Conservation (phyloP, 2,329 filamentous ascomycete species). For the Exophiala spinifera region DNA sequence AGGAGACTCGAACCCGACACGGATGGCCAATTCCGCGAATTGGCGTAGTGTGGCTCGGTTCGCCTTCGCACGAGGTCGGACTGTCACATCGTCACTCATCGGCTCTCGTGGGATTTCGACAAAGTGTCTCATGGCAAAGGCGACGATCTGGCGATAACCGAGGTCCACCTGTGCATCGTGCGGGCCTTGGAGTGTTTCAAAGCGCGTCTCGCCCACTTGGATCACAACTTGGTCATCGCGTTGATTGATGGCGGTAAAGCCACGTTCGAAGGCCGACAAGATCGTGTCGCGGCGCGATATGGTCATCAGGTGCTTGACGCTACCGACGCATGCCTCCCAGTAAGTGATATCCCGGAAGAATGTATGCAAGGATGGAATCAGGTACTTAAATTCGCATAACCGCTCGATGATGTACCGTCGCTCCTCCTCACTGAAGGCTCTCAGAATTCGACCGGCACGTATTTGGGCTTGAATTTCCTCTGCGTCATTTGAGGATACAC, state of each 20-base stretch:
- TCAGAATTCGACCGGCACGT: slow-evolving; percentile 34
- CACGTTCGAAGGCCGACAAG: neutral
- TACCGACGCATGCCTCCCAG: slow-evolving; percentile 31
- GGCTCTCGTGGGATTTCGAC: neutral
- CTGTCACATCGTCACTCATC: neutral
- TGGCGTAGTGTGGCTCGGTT: neutral
- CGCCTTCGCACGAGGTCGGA: neutral
- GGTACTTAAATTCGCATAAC: slow-evolving; percentile 14
- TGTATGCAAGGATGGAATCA: slow-evolving; percentile 37
- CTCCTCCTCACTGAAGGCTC: slow-evolving; percentile 32
- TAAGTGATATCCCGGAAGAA: slow-evolving; percentile 41
- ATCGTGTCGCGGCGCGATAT: slow-evolving; percentile 7
- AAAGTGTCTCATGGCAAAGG: slow-evolving; percentile 1
- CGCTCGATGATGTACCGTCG: slow-evolving; percentile 13
- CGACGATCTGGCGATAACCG: neutral
- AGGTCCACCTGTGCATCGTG: neutral
- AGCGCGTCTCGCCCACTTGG: neutral
- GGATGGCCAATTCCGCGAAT: neutral
- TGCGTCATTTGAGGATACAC: slow-evolving; percentile 30
- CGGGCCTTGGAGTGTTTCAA: neutral
- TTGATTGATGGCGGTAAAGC: slow-evolving; percentile 6
- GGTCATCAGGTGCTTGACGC: slow-evolving; percentile 27
- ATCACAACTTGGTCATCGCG: neutral
- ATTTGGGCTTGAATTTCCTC: slow-evolving; percentile 31
- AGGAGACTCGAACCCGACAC: neutral